Conservation (phyloP, 805 yeast species). For the Pachysolen tannophilus region DNA sequence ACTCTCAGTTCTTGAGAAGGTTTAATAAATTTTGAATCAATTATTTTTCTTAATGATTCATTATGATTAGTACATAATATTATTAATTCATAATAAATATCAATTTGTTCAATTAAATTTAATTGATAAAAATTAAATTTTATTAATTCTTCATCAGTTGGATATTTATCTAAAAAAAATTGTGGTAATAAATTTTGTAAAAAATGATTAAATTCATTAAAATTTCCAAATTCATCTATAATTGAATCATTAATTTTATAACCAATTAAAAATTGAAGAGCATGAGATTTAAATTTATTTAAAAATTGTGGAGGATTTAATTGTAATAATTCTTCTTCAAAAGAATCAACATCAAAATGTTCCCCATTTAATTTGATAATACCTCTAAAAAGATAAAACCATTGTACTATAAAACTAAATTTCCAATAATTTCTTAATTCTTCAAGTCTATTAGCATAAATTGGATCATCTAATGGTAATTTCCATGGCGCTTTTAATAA, state of each 20-base stretch:
- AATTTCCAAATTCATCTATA: constrained; percentile 13
- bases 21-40: constrained; percentile 30
- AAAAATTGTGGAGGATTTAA: constrained; percentile 32
- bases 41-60: constrained; percentile 37
- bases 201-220: constrained; percentile 23
- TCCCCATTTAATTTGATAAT: constrained; percentile 41
- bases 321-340: constrained; percentile 55
- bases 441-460: constrained; percentile 20
- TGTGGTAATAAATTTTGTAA: constrained; percentile 10
- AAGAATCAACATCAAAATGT: constrained; percentile 46
- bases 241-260: constrained; percentile 18
- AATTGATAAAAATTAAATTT: constrained; percentile 29
- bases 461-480: constrained; percentile 29
- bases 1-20: constrained; percentile 19
- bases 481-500: constrained; percentile 31
- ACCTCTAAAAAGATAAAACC: constrained; percentile 49
- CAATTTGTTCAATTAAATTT: constrained; percentile 38
- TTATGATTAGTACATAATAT: constrained; percentile 29
- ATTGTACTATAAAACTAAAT: constrained; percentile 37
- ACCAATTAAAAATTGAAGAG: constrained; percentile 33
- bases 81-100: constrained; percentile 37
- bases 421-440: constrained; percentile 28
- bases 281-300: constrained; percentile 33
- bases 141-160: constrained; percentile 13
- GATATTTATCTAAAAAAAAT: constrained; percentile 7